Conservation (phyloP, 2,329 filamentous ascomycete genomes). For the Claviceps africana region DNA sequence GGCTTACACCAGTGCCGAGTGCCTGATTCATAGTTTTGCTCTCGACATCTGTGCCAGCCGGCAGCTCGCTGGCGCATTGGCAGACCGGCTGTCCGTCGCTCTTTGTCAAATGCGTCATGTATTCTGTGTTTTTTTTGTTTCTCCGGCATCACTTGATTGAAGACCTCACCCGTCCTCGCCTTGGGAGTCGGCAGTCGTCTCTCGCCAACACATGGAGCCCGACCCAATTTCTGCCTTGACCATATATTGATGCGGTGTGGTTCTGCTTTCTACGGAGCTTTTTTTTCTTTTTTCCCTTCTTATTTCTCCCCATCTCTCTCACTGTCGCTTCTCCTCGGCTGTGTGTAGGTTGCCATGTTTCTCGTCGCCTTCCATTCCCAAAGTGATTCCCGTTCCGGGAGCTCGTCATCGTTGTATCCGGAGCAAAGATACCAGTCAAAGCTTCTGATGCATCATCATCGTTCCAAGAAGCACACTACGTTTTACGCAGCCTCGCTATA, state of each 20-base stretch:
- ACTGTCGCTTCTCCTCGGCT: neutral
- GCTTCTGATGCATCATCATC: neutral
- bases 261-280: neutral
- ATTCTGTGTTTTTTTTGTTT: neutral
- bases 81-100: neutral
- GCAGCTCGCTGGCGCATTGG: neutral
- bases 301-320: no score
- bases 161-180: neutral
- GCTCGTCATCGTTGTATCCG: neutral
- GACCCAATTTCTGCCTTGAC: neutral
- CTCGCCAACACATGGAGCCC: neutral
- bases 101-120: neutral
- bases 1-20: slow-evolving; percentile 2
- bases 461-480: neutral
- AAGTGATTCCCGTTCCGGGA: neutral
- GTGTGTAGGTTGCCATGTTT: neutral
- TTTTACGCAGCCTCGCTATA: neutral
- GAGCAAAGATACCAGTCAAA: neutral
- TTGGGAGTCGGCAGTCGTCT: neutral
- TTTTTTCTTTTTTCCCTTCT: no score
- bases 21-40: slow-evolving; percentile 2
- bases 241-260: neutral
- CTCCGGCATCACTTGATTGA: neutral
- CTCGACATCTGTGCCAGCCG: slow-evolving; percentile 2
- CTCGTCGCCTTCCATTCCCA: neutral